Conservation (phyloP, 345 rosid genomes). For the Cardamine chenopodiifolia region DNA sequence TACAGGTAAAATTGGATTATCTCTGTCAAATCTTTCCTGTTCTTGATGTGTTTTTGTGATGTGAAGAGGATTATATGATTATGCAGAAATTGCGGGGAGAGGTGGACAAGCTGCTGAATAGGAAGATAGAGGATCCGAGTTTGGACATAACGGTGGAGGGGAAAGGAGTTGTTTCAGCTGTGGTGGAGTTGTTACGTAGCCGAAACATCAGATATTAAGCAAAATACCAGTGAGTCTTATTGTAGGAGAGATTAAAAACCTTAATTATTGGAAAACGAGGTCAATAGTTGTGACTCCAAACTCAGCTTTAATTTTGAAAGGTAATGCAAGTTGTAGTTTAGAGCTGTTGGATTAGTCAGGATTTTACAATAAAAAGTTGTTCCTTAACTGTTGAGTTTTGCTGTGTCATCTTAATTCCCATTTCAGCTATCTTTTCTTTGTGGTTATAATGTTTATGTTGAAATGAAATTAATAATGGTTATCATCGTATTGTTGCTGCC, state of each 20-base stretch:
- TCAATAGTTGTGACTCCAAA: neutral
- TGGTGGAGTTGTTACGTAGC: conserved; percentile 74
- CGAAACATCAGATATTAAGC: conserved; percentile 41
- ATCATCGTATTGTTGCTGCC: too few species aligned
- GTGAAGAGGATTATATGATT: conserved; percentile 11
- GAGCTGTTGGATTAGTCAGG: too few species aligned
- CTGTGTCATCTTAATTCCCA: too few species aligned
- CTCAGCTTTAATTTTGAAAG: neutral
- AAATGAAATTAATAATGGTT: too few species aligned
- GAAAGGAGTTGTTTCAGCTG: conserved; percentile 86
- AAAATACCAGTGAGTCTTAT: neutral
- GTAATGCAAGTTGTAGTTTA: too few species aligned
- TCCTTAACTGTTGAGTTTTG: too few species aligned
- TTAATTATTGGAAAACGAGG: neutral
- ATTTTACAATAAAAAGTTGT: too few species aligned
- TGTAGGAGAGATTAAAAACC: neutral
- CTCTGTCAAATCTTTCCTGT: conserved; percentile 2
- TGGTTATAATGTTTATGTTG: too few species aligned
- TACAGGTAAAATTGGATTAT: conserved; percentile 48
- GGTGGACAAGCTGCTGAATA: conserved; percentile 75
- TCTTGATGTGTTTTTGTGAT: neutral
- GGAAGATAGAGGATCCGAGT: conserved; percentile 88
- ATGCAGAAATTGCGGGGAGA: conserved; percentile 76
- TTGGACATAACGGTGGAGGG: conserved; percentile 77
- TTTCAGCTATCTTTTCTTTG: too few species aligned